Evolutionary conservation across 306 rosid genomes (phyloP), one percentile per base, ranked within the genome.

Genomic region (Fagus sylvatica): DNA sequence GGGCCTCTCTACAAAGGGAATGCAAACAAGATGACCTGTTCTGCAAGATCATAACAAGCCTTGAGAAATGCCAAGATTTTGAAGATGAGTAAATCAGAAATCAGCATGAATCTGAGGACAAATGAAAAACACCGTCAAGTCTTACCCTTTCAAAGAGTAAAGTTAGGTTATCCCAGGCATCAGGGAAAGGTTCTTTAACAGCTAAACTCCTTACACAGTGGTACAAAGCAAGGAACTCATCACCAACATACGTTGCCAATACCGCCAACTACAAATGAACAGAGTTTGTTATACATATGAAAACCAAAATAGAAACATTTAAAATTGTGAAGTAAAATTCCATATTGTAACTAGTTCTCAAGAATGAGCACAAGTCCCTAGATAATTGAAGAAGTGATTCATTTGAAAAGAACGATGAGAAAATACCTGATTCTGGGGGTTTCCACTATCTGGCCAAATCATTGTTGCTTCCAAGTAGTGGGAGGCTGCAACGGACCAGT

Each of bases 361-460:
- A 73, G 43, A 62, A 32, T 53, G 22, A 59, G 51, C 56, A 43
- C 19, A 53, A 12, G 54, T 73, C 3, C 1, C 12, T 34, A 37
- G 36, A n/a, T n/a, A 13, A 6, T 55, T 10, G 56, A 53, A 64
- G 74, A 46, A 46, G 51, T 46, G 15, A 46, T 9, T 51, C 49
- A 68, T 61, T 64, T 41, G 40, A 71, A 54, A 53, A 8, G 1
- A 61, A 36, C 43, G 46, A 19, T 7, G 37, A 39, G 37, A 34
- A 32, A 56, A 32, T 76, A 95, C 99, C 96, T 93, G 99, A 90
- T 95, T 95, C 40, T 95, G 99, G 2, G 99, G 97, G 69, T 90
- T 93, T 51, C 99, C 99, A 77, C 98, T 91, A 70, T 95, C 93
- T 62, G 98, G 98, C 99, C 94, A 95, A 76, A 90, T 85, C 84